Percentiles rank a stretch among this genome's conserved stretches.
phyloP scores from a whole-genome alignment of 208 protist genomes.

The Trypanosoma lewisi region DNA sequence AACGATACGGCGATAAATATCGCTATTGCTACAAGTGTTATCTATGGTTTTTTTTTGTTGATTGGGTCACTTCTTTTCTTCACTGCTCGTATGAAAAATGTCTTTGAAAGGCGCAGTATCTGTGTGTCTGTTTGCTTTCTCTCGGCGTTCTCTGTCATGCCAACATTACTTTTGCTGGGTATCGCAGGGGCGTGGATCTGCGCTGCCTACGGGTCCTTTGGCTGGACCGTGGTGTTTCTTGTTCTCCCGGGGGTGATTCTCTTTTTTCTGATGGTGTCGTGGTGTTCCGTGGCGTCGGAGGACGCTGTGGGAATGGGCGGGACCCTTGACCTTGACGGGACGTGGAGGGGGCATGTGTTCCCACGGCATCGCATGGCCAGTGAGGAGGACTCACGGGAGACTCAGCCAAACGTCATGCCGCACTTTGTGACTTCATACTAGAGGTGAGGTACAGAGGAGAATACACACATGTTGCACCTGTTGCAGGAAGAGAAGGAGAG shows the following conservation, averaged over 20 bases:
- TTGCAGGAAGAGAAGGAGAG: too few species aligned
- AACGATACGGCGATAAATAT: slow-evolving; percentile 27
- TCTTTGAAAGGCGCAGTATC: slow-evolving; percentile 11
- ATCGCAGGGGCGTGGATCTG: slow-evolving; percentile 50
- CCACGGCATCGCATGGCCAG: background rate
- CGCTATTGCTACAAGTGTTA: slow-evolving; percentile 45
- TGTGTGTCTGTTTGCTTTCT: slow-evolving; percentile 39
- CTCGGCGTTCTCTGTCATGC: slow-evolving; percentile 42
- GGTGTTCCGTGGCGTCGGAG: slow-evolving; percentile 28
- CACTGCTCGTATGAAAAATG: slow-evolving; percentile 1
- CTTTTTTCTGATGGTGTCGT: slow-evolving; percentile 30
- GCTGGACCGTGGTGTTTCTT: slow-evolving; percentile 36
- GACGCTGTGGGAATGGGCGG: slow-evolving; percentile 1
- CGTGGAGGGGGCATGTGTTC: background rate
- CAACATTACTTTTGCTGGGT: slow-evolving; percentile 47
- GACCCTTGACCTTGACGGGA: background rate
- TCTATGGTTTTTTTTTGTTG: slow-evolving; percentile 44
- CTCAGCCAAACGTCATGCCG: background rate
- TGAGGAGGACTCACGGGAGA: background rate
- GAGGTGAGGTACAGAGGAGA: background rate
- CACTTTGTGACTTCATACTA: background rate
- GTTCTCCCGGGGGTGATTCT: slow-evolving; percentile 40
- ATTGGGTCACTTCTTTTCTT: slow-evolving; percentile 40
- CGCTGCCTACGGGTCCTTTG: slow-evolving; percentile 33
- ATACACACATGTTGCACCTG: too few species aligned